Evolutionary conservation across 2,329 filamentous ascomycete genomes (phyloP), one percentile per base, ranked within the genome.

Genomic region (Chrysosphaeria jannelii): DNA sequence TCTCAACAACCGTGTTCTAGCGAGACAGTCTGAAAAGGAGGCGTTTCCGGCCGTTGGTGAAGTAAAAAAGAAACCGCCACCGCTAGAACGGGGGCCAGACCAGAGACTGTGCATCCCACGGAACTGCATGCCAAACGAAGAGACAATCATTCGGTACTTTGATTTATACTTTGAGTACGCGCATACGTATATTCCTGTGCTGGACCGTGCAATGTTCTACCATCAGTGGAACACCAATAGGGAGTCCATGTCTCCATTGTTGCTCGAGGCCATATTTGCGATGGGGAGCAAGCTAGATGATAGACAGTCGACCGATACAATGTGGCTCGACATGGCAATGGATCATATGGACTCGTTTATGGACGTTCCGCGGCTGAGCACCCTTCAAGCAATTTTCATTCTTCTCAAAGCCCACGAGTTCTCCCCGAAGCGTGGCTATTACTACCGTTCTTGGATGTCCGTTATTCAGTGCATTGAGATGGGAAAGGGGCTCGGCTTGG

Each of bases 361-460:
- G 58, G 81, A 91, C 36, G 64, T 81, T 13, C 78, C 81, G 3
- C 59, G 81, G 23, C 39, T 93, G 22, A 91, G 76, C 43, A 93
- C 85, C 0, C 64, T 93, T 7, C 81, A 93, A 44, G 81, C 78
- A 3, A 51, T 90, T 29, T 47, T 91, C 21, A 66, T 93, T 21
- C 54, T 91, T 10, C 48, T 91, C 20, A 93, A 93, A 42, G 85
- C 81, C 2, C 61, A 78, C 31, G 81, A 93, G 42, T 71, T 74
- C n/a, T 65, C 71, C 6, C 79, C 81, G 0, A 89, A 89, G 39
- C 65, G 75, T 29, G 85, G 85, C 1, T 93, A 93, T 39, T 93
- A 85, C 42, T 93, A 85, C 44, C 67, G 81, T 18, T 93, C 85
- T 1, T 93, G 85, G 81, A 89, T 91, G 63, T 75, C 72, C 5